Conservation (phyloP, 257 asterid species). For the Penstemon newberryi region DNA sequence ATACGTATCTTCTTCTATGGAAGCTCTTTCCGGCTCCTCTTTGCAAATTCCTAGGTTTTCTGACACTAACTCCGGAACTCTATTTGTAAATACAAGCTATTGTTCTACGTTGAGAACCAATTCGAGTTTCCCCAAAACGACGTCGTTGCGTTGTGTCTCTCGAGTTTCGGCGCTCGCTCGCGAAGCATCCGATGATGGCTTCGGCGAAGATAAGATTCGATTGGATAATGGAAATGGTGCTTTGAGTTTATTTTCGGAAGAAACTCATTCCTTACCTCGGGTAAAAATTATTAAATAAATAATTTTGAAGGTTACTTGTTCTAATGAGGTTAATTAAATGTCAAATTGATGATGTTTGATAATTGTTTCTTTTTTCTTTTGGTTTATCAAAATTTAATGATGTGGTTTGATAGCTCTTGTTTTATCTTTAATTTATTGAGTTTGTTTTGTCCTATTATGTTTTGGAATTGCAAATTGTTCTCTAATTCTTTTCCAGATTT, state of each 20-base stretch:
- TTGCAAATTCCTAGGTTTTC: constrained; percentile 42
- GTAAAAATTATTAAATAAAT: constrained; percentile 27
- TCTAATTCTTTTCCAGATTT: too few species aligned
- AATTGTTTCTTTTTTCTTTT: neutral
- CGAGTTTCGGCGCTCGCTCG: constrained; percentile 43
- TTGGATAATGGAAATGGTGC: constrained; percentile 37
- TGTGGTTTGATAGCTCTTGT: too few species aligned
- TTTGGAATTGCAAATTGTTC: too few species aligned
- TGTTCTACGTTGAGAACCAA: constrained; percentile 25
- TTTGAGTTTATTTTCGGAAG: constrained; percentile 41
- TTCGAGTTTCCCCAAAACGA: constrained; percentile 20
- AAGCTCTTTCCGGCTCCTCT: constrained; percentile 52
- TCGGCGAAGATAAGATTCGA: constrained; percentile 34
- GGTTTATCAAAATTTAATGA: too few species aligned
- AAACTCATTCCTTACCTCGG: constrained; percentile 33
- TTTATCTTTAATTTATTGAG: too few species aligned
- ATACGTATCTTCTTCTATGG: constrained; percentile 43
- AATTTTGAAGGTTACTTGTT: too few species aligned
- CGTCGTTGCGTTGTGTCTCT: constrained; percentile 31
- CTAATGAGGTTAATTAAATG: too few species aligned
- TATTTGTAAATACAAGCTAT: constrained; percentile 15
- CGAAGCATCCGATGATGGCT: constrained; percentile 40
- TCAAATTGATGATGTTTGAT: too few species aligned
- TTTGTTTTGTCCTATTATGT: too few species aligned
- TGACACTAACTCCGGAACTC: constrained; percentile 28